A percentile compares a stretch with the other conserved stretches of the same genome.
Conservation (phyloP, 345 rosid genomes). For the Fremontodendron californicum region DNA sequence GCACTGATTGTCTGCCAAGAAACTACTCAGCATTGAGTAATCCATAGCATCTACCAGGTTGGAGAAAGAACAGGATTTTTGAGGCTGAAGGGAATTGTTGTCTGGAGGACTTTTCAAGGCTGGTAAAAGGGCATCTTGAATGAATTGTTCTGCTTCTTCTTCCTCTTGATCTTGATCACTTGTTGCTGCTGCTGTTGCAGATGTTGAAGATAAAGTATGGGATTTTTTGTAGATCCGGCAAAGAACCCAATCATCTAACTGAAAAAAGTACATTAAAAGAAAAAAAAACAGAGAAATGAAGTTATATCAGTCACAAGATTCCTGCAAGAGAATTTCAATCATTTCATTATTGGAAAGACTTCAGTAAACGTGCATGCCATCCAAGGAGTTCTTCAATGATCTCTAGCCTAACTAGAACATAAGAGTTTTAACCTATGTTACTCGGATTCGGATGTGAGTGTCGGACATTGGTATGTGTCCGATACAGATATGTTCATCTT, state of each 20-base stretch:
- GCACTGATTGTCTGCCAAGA: conserved; percentile 50
- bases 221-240: conserved; percentile 90
- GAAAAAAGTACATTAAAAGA: conserved; percentile 8
- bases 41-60: conserved; percentile 73
- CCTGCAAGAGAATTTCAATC: not conserved
- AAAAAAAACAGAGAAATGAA: not conserved
- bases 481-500: no score
- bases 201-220: conserved; percentile 41
- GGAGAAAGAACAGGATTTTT: conserved; percentile 72
- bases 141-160: conserved; percentile 40
- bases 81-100: conserved; percentile 43
- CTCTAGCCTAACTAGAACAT: no score
- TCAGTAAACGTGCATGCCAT: no score
- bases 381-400: no score
- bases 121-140: conserved; percentile 33
- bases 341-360: no score
- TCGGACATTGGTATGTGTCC: no score
- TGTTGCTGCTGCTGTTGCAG: conserved; percentile 24
- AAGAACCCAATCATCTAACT: conserved; percentile 98
- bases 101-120: conserved; percentile 25
- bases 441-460: no score
- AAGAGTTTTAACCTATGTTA: no score
- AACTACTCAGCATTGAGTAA: conserved; percentile 48
- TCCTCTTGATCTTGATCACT: conserved; percentile 67
- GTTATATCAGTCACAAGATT: not conserved